phyloP scores from a whole-genome alignment of 345 rosid species.

The Brassica carinata region DNA sequence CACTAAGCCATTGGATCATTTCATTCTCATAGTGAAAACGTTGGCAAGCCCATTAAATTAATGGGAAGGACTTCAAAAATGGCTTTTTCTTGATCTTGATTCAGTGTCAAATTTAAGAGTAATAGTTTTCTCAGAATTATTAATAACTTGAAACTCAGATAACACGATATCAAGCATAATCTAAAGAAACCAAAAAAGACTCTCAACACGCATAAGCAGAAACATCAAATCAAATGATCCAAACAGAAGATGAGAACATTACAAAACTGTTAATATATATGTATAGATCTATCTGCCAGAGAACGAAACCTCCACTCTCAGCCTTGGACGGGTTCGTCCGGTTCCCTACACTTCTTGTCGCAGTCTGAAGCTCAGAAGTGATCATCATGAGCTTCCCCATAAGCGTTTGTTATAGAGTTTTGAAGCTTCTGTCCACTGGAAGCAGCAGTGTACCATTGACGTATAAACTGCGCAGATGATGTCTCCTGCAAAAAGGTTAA shows the following conservation, averaged over 20 bases:
- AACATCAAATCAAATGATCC: conserved; percentile 11
- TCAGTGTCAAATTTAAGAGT: conserved; percentile 75
- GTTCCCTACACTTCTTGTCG: conserved; percentile 57
- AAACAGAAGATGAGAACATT: conserved; percentile 6
- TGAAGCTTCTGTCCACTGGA: conserved; percentile 86
- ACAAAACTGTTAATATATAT: conserved; percentile 21
- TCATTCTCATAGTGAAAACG: too few species aligned
- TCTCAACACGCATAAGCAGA: background rate
- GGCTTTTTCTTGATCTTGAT: conserved; percentile 67
- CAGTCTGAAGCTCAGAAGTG: conserved; percentile 66
- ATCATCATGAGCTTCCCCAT: conserved; percentile 87
- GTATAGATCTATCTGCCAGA: conserved; percentile 93
- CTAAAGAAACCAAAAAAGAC: conserved; percentile 37
- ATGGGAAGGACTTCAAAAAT: conserved; percentile 61
- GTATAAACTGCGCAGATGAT: conserved; percentile 84
- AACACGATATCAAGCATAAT: conserved; percentile 96
- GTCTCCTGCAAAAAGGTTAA: conserved; percentile 54
- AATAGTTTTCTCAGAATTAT: conserved; percentile 69
- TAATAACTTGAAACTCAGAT: conserved; percentile 87
- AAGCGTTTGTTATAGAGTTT: conserved; percentile 59
- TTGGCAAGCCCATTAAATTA: too few species aligned
- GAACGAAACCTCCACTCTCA: conserved; percentile 84
- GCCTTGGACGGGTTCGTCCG: conserved; percentile 52
- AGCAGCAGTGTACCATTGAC: conserved; percentile 88
- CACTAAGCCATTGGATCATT: background rate